Percentiles rank a stretch among this genome's conserved stretches.
phyloP scores from a whole-genome alignment of 2,329 filamentous ascomycete genomes.

The Talaromyces sp. region DNA sequence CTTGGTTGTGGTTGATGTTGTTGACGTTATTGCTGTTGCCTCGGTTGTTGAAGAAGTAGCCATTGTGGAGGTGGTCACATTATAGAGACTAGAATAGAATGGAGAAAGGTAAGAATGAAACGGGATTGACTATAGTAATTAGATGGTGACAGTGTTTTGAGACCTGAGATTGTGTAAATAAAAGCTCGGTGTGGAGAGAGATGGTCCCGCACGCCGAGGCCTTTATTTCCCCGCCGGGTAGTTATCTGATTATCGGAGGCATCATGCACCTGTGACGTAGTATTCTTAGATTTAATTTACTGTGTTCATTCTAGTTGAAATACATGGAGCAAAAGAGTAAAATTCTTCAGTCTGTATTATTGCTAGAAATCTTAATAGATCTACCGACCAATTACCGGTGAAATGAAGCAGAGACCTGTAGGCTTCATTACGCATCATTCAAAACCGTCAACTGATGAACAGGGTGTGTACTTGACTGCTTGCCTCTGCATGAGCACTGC shows the following conservation, averaged over 20 bases:
- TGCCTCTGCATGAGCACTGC: neutral
- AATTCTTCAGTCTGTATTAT: neutral
- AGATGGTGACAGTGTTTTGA: no score
- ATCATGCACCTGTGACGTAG: neutral
- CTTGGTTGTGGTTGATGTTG: neutral
- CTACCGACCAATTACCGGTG: neutral
- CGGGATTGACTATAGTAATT: neutral
- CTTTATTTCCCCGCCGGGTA: neutral
- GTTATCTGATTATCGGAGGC: neutral
- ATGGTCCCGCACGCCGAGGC: neutral
- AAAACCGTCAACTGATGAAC: neutral
- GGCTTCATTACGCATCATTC: neutral
- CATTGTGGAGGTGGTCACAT: neutral
- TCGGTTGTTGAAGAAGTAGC: neutral
- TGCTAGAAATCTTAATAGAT: neutral
- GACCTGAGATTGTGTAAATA: neutral
- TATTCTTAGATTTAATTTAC: neutral
- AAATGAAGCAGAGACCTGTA: neutral
- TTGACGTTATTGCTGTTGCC: neutral
- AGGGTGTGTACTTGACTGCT: neutral
- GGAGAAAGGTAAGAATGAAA: neutral
- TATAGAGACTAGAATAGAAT: neutral
- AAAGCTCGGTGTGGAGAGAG: neutral
- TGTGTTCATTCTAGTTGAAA: neutral
- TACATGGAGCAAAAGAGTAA: no score